phyloP scores from a whole-genome alignment of 495 filamentous ascomycete species.

The Penicillium silybi region DNA sequence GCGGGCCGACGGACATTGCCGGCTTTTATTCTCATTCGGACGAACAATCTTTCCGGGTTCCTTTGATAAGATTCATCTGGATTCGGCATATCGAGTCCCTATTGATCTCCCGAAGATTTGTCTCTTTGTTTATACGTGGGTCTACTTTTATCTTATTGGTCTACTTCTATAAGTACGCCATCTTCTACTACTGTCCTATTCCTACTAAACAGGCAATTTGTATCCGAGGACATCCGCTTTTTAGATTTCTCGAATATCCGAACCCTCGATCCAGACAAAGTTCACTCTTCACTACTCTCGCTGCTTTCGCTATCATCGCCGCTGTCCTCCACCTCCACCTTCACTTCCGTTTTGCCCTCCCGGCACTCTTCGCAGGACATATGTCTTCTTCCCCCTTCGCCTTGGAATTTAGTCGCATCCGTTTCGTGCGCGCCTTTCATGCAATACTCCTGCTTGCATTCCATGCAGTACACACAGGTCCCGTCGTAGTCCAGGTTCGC shows the following conservation, averaged over 20 bases:
- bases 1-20: not conserved
- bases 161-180: too few species aligned
- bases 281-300: too few species aligned
- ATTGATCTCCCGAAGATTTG: not conserved
- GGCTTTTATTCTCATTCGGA: not conserved
- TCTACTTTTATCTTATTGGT: too few species aligned
- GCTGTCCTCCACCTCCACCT: too few species aligned
- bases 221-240: too few species aligned
- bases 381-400: not conserved
- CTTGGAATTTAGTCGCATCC: not conserved
- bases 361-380: slow-evolving; percentile 2
- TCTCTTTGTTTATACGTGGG: not conserved
- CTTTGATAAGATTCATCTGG: too few species aligned
- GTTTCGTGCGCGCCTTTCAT: not conserved
- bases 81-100: too few species aligned
- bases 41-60: not conserved
- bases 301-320: too few species aligned
- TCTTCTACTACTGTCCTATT: too few species aligned
- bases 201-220: too few species aligned
- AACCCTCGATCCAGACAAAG: too few species aligned
- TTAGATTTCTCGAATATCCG: too few species aligned
- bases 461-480: slow-evolving; percentile 7
- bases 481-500: not conserved
- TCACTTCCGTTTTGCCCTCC: not conserved
- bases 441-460: slow-evolving; percentile 1